Base-by-base conservation (phyloP, 1,284 basidiomycete species). In the Ustilago nuda region DNA sequence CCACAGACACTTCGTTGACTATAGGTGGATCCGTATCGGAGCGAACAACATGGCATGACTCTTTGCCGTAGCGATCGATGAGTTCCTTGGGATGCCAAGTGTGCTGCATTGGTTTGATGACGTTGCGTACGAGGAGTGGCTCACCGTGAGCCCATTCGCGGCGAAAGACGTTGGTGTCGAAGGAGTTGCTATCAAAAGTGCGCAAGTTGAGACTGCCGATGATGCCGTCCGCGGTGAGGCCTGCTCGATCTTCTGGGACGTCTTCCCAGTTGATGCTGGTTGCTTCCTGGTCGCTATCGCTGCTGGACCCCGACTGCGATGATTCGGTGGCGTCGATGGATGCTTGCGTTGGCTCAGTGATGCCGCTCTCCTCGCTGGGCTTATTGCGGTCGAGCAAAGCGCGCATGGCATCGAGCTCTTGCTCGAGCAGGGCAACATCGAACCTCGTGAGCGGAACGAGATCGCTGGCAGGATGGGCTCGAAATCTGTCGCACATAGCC, bases 31-130 rank as follows among this genome's bases (percentile, higher is more conserved):
- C 52, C 32, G 58, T 50, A 51, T 82, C 62, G 59, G 68, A 64
- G 61, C 64, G 54, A 30, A 87, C 83, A 92, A 95, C 53, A 81
- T 86, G 73, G 92, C 91, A 30, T 87, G 85, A 7, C 90, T 91
- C 85, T 92, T 93, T 66, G 90, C 89, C 68, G 89, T 87, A 37
- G 90, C 67, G 59, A 2, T 58, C 33, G 17, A 55, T 89, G 83
- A 98, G 94, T 80, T 91, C 92, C 56, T 92, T 89, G 0, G 95
- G 94, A 1, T 89, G 91, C 95, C 95, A 98, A 58, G 46, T 15
- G 9, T 68, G 50, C 39, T 69, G 45, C 70, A 72, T 66, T 4
- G 55, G 8, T 2, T 45, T 32, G 12, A 56, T 62, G n/a, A 81
- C 72, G 41, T 72, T 57, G 53, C 61, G 69, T 8, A 84, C 78